These are phyloP conservation scores for Fusarium caatingaense DNA, from an alignment of 2,329 filamentous ascomycete genomes.

Conservation along the genomic window DNA sequence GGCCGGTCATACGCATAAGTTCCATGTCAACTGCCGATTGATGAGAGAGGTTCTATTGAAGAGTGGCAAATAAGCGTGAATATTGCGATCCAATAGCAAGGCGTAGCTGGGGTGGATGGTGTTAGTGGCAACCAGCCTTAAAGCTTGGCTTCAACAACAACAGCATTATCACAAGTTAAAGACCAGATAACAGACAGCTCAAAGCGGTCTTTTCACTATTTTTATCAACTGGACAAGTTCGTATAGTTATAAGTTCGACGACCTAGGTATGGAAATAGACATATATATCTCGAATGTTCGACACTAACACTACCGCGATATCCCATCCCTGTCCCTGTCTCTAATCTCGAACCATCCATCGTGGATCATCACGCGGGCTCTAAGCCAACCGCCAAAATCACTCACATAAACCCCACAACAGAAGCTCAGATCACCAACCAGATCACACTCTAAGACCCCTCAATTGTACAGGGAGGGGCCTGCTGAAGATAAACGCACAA, in stretches of 20 bases:
- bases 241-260: rapidly evolving
- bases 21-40: constrained; percentile 11
- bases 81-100: constrained; percentile 23
- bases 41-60: not conserved
- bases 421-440: constrained; percentile 33
- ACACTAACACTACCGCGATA: not conserved
- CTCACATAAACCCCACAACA: constrained; percentile 38
- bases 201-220: rapidly evolving
- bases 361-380: constrained; percentile 26
- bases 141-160: not conserved
- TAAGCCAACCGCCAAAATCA: constrained; percentile 41
- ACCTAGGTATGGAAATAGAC: not conserved
- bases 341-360: constrained; percentile 30
- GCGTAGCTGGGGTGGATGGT: not conserved
- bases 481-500: constrained; percentile 34
- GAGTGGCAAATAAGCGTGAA: constrained; percentile 21
- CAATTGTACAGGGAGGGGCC: constrained; percentile 27
- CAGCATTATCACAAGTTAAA: not conserved
- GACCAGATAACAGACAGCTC: not conserved
- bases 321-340: constrained; percentile 20
- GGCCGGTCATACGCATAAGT: not conserved
- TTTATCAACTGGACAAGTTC: too few relatives aligned
- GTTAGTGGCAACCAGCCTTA: constrained; percentile 13
- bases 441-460: constrained; percentile 16
- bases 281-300: constrained; percentile 6